A percentile compares a stretch with the other conserved stretches of the same genome.
phyloP scores from a whole-genome alignment of 2,329 filamentous ascomycete genomes.

The Clonostachys byssicola region DNA sequence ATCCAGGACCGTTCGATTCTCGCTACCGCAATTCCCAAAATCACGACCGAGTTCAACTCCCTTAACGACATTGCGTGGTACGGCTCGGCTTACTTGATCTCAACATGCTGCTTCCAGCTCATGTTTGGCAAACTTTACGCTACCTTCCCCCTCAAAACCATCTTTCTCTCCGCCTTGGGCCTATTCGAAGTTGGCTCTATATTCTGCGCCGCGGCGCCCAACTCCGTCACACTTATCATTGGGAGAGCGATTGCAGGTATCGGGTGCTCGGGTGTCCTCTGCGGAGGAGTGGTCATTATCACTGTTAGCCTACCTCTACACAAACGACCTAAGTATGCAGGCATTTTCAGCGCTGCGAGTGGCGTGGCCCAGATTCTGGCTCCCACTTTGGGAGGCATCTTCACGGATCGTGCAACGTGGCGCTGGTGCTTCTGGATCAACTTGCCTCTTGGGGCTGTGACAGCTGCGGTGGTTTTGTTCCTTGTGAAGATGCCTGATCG shows the following conservation, averaged over 20 bases:
- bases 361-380: conserved; percentile 22
- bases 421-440: conserved; percentile 22
- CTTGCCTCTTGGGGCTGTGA: conserved; percentile 13
- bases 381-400: conserved; percentile 7
- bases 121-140: conserved; percentile 50
- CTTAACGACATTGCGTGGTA: conserved; percentile 62
- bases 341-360: conserved; percentile 27
- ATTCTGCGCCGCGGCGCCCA: conserved; percentile 6
- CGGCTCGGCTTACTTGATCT: conserved; percentile 45
- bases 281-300: conserved; percentile 4
- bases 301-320: conserved; percentile 4
- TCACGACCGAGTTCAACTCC: conserved; percentile 40
- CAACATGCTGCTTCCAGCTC: conserved; percentile 24
- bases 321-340: conserved; percentile 25
- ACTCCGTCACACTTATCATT: conserved; percentile 7
- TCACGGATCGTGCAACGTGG: conserved; percentile 12
- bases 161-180: conserved; percentile 9
- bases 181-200: conserved; percentile 6
- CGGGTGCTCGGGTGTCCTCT: conserved; percentile 6
- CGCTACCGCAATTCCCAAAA: conserved; percentile 34
- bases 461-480: conserved; percentile 16
- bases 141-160: conserved; percentile 34
- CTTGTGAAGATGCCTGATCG: conserved; percentile 1
- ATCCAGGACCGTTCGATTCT: conserved; percentile 45
- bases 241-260: conserved; percentile 8